Percentiles rank a stretch among this genome's conserved stretches.
Evolutionary conservation across 2,329 filamentous ascomycete genomes (phyloP).

Genomic region (Grosmannia huntii): DNA sequence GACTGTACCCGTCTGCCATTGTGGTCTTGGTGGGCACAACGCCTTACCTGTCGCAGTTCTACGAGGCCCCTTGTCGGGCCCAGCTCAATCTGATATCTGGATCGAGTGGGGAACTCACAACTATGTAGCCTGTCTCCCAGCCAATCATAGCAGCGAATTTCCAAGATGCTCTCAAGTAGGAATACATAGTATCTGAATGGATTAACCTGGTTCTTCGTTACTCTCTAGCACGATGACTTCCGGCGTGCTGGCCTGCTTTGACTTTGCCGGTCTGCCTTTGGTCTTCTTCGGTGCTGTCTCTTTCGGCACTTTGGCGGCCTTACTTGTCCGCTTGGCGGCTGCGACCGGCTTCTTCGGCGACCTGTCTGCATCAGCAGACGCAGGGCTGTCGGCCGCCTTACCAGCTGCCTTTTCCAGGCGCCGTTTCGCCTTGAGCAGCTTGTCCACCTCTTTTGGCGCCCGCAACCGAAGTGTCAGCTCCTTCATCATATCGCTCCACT

Average conservation of each 20-base stretch:
- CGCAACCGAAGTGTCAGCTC: conserved; percentile 65
- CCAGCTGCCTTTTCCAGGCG: conserved; percentile 2
- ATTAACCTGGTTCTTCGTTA: background rate
- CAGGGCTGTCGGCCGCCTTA: background rate
- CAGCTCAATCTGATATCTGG: background rate
- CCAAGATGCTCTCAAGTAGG: too few species aligned
- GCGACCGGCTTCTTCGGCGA: background rate
- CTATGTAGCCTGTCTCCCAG: background rate
- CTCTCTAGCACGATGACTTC: background rate
- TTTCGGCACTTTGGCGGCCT: background rate
- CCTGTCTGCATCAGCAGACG: background rate
- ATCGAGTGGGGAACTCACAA: background rate
- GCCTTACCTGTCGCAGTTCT: background rate
- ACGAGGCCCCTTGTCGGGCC: background rate
- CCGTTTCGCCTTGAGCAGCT: conserved; percentile 42
- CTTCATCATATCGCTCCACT: conserved; percentile 70
- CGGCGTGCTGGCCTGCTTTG: background rate
- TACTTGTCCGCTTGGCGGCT: background rate
- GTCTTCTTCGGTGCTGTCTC: background rate
- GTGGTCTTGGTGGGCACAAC: background rate
- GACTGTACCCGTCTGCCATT: background rate
- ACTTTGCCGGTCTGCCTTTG: background rate
- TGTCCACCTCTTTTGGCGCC: conserved; percentile 56
- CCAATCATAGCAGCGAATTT: background rate
- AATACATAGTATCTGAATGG: too few species aligned